A percentile compares a stretch with the other conserved stretches of the same genome.
These are phyloP conservation scores for slime mould (Dictyostelium discoideum) DNA, from an alignment of 78 protist species.

Conservation along the genomic window DNA sequence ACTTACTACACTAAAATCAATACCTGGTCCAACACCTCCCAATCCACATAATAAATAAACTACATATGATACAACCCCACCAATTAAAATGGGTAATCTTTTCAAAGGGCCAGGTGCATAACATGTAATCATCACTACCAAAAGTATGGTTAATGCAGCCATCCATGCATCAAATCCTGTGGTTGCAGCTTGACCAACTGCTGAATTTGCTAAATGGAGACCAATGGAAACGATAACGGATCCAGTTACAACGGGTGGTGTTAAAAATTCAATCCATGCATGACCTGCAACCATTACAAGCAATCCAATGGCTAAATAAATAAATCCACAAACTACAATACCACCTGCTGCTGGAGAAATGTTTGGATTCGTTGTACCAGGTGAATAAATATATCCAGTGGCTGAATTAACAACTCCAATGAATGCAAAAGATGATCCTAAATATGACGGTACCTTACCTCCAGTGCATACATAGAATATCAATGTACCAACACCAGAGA, in stretches of 20 bases:
- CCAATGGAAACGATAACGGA: constrained; percentile 24
- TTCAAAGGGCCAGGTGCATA: constrained; percentile 40
- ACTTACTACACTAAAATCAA: background rate
- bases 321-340: constrained; percentile 22
- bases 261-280: constrained; percentile 26
- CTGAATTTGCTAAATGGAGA: background rate
- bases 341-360: constrained; percentile 20
- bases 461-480: constrained; percentile 36
- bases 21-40: constrained; percentile 48
- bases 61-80: constrained; percentile 2
- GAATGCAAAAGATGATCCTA: constrained; percentile 51
- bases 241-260: constrained; percentile 46
- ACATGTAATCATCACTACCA: background rate
- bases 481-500: constrained; percentile 34
- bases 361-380: constrained; percentile 7
- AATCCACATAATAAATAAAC: constrained; percentile 26
- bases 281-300: constrained; percentile 28
- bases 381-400: background rate
- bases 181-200: background rate
- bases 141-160: background rate
- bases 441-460: constrained; percentile 22
- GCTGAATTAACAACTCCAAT: constrained; percentile 48
- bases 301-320: background rate
- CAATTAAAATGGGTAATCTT: constrained; percentile 37
- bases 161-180: constrained; percentile 56